Conservation (phyloP, 441 rosid genomes). For the Mallotus repandus region DNA sequence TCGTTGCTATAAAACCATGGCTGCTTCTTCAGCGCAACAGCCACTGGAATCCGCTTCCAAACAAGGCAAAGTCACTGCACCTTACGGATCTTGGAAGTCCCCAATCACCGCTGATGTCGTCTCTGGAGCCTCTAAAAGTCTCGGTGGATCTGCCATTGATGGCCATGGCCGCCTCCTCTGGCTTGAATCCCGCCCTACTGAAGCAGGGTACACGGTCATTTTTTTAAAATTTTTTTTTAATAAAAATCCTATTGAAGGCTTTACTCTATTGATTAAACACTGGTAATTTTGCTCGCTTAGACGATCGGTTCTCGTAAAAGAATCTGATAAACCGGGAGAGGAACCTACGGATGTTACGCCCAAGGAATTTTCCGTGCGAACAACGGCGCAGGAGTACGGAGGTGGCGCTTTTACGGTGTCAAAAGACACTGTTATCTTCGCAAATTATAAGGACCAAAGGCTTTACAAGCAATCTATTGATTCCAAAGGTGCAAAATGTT, state of each 20-base stretch:
- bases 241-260: no score
- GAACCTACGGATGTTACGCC: constrained; percentile 72
- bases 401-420: constrained; percentile 81
- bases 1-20: constrained; percentile 20
- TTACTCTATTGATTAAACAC: neutral
- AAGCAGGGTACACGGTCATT: constrained; percentile 54
- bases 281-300: constrained; percentile 29
- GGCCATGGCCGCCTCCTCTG: constrained; percentile 70
- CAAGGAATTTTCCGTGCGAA: constrained; percentile 71
- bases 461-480: constrained; percentile 60
- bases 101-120: constrained; percentile 90
- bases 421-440: constrained; percentile 61
- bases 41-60: constrained; percentile 16
- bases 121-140: constrained; percentile 80
- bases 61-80: constrained; percentile 46
- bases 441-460: constrained; percentile 87
- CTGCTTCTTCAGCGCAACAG: constrained; percentile 25
- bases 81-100: constrained; percentile 94
- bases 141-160: constrained; percentile 74
- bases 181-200: constrained; percentile 88
- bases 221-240: no score
- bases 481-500: constrained; percentile 37
- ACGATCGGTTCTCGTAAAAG: constrained; percentile 71
- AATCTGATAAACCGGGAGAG: constrained; percentile 51
- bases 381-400: constrained; percentile 84